Evolutionary conservation across 177 flowering plant genomes (phyloP).

Genomic region (Vitis hybrid): DNA sequence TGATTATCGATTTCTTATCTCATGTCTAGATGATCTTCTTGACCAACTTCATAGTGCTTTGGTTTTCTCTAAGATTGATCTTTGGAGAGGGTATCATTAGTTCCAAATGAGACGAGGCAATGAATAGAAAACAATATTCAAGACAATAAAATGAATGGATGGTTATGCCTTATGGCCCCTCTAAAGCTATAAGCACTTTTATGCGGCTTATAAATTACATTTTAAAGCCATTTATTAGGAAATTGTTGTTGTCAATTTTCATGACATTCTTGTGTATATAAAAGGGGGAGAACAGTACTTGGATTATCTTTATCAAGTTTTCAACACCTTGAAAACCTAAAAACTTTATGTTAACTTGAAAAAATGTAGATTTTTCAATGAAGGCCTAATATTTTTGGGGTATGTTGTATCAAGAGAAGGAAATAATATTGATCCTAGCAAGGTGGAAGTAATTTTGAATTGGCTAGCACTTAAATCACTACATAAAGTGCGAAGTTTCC

Average conservation of each 20-base stretch:
- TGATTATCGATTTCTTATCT: not conserved
- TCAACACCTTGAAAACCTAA: not conserved
- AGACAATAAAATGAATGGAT: not conserved
- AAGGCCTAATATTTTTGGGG: constrained; percentile 2
- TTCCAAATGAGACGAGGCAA: not conserved
- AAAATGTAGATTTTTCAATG: constrained; percentile 2
- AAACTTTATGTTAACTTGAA: constrained; percentile 1
- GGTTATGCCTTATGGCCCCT: not conserved
- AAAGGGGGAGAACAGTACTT: not conserved
- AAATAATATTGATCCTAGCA: not conserved
- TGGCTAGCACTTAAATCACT: too few species aligned
- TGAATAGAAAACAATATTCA: not conserved
- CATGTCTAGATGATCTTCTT: not conserved
- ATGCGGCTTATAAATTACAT: not conserved
- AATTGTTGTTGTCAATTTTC: constrained; percentile 13
- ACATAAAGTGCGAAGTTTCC: too few species aligned
- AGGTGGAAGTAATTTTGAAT: not conserved
- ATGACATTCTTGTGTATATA: constrained; percentile 2
- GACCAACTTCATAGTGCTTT: not conserved
- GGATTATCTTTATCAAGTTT: not conserved
- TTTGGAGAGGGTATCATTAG: not conserved
- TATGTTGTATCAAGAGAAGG: not conserved
- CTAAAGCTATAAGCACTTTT: constrained; percentile 2
- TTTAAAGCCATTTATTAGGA: not conserved
- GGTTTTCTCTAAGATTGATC: constrained; percentile 1